A percentile compares a stretch with the other conserved stretches of the same genome.
Evolutionary conservation across 208 protist genomes (phyloP).

Genomic region (Crithidia acanthocephali): DNA sequence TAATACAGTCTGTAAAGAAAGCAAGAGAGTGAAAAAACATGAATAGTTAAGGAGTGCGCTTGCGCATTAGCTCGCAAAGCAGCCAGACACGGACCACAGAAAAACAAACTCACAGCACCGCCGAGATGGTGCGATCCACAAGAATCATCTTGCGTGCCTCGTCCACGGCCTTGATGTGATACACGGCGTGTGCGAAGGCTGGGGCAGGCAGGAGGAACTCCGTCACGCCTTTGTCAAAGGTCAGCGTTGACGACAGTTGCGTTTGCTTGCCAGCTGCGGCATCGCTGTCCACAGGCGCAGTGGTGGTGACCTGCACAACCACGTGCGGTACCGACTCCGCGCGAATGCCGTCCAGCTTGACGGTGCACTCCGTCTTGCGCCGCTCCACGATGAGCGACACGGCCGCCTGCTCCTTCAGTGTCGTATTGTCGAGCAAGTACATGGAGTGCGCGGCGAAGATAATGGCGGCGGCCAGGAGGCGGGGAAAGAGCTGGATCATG

Average conservation of each 20-base stretch:
- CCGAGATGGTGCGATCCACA: conserved; percentile 47
- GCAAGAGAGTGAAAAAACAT: no score
- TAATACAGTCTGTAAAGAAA: conserved; percentile 2
- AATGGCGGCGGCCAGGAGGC: conserved; percentile 68
- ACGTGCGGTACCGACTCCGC: conserved; percentile 34
- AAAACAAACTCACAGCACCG: neutral
- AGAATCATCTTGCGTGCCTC: conserved; percentile 50
- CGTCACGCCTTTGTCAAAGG: conserved; percentile 63
- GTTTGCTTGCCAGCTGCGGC: neutral
- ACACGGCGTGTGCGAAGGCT: conserved; percentile 19
- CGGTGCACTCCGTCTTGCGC: conserved; percentile 18
- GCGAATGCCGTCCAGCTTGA: conserved; percentile 57
- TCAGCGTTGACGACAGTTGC: conserved; percentile 50
- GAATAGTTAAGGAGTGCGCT: no score
- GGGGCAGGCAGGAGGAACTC: conserved; percentile 47
- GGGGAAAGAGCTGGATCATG: conserved; percentile 73
- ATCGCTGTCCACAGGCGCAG: neutral
- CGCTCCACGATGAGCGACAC: conserved; percentile 54
- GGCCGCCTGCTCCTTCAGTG: conserved; percentile 55
- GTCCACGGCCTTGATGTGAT: conserved; percentile 66
- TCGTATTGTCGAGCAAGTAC: conserved; percentile 50
- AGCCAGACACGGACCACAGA: no score
- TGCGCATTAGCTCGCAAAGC: no score
- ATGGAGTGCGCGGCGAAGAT: conserved; percentile 70
- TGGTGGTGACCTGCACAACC: conserved; percentile 52